Evolutionary conservation across 2,329 filamentous ascomycete genomes (phyloP).

Genomic region (Botryotinia narcissicola): DNA sequence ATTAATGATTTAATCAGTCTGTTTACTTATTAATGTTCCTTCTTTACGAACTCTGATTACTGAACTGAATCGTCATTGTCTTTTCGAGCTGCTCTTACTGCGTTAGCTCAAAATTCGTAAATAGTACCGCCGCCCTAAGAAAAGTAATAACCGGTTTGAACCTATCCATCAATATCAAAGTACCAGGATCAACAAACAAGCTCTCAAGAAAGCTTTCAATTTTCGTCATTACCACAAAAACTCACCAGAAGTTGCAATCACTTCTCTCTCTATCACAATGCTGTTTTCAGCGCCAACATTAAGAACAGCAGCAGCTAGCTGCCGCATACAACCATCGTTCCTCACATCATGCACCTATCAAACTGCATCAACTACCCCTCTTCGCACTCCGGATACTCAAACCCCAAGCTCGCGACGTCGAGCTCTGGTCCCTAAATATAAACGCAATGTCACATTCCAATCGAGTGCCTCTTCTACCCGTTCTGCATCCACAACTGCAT

Average conservation of each 20-base stretch:
- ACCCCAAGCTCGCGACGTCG: slow-evolving; percentile 24
- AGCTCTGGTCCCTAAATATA: slow-evolving; percentile 32
- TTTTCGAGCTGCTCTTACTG: background rate
- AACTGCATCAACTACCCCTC: slow-evolving; percentile 28
- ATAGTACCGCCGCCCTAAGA: slow-evolving; percentile 9
- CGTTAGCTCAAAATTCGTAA: background rate
- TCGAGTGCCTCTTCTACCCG: slow-evolving; percentile 20
- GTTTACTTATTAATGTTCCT: background rate
- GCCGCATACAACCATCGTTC: slow-evolving; percentile 35
- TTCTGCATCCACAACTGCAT: slow-evolving; percentile 28
- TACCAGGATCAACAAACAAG: slow-evolving; percentile 10
- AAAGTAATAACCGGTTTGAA: background rate
- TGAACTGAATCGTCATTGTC: background rate
- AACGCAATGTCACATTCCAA: slow-evolving; percentile 35
- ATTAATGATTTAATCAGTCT: background rate
- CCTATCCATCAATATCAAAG: background rate
- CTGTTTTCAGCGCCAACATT: slow-evolving; percentile 35
- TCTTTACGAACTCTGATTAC: background rate
- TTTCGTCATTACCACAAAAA: slow-evolving; percentile 19
- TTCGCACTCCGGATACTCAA: slow-evolving; percentile 21
- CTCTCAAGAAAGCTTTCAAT: background rate
- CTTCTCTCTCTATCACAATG: slow-evolving; percentile 29
- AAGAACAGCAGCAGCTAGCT: slow-evolving; percentile 36
- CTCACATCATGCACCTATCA: slow-evolving; percentile 33
- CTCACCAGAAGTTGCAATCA: background rate